phyloP scores from a whole-genome alignment of 2,329 filamentous ascomycete species.

The Coccinonectria pachysandricola region DNA sequence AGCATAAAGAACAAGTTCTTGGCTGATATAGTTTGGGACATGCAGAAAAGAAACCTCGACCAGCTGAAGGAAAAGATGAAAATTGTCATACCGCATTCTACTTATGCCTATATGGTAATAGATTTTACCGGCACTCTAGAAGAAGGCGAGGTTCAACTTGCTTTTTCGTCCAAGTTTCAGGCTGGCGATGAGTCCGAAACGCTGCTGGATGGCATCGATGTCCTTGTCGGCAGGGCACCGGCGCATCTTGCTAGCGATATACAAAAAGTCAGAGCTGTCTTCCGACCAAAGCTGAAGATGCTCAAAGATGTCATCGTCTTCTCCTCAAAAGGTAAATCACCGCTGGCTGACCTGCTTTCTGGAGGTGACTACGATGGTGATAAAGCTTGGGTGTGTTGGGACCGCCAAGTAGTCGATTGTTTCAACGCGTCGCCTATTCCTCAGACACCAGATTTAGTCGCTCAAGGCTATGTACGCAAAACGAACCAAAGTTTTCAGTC shows the following conservation, averaged over 20 bases:
- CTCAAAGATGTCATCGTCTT: slow-evolving; percentile 78
- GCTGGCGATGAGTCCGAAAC: slow-evolving; percentile 42
- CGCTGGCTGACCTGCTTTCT: slow-evolving; percentile 60
- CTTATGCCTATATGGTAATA: slow-evolving; percentile 55
- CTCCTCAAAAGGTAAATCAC: slow-evolving; percentile 46
- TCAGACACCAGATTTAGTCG: slow-evolving; percentile 31
- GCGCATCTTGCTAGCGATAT: slow-evolving; percentile 63
- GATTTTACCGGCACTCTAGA: slow-evolving; percentile 53
- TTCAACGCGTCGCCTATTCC: slow-evolving; percentile 48
- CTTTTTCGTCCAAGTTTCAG: slow-evolving; percentile 57
- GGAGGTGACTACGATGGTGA: slow-evolving; percentile 80
- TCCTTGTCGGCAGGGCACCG: slow-evolving; percentile 60
- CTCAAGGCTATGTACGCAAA: slow-evolving; percentile 36
- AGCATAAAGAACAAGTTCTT: slow-evolving; percentile 37
- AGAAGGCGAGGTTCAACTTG: slow-evolving; percentile 57
- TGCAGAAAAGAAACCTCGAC: slow-evolving; percentile 43
- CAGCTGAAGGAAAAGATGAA: slow-evolving; percentile 45
- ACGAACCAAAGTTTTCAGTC: slow-evolving; percentile 36
- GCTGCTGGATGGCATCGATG: slow-evolving; percentile 44
- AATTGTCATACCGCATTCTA: slow-evolving; percentile 50
- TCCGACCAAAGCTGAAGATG: slow-evolving; percentile 48
- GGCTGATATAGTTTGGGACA: slow-evolving; percentile 33
- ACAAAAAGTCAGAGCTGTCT: slow-evolving; percentile 53
- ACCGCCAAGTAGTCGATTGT: slow-evolving; percentile 51
- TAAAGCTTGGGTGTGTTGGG: slow-evolving; percentile 69